Evolutionary conservation across 2,329 filamentous ascomycete species (phyloP), one percentile per base, ranked within the genome.

Genomic region (Claviceps sp.): DNA sequence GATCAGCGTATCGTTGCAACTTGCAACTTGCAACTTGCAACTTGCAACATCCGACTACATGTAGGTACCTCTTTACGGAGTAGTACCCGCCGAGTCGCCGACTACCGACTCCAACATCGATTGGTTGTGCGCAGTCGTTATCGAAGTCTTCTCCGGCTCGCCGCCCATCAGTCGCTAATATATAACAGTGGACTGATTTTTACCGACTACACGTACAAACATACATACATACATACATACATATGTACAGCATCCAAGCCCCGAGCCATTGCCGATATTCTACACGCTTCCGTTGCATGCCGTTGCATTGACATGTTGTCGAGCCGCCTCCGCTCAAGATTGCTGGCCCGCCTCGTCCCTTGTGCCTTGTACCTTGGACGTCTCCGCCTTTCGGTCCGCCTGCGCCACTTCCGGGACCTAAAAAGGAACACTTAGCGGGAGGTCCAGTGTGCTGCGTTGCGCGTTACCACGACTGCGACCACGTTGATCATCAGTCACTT

Each of bases 301-400:
- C 29, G 26, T 36, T 23, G 39, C 39, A 22, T 49, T 20, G 23
- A 34, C 29, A 9, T 34, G 9, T 34, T 34, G 29, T 34, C 29
- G 29, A 34, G 29, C 29, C 29, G 9, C 29, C 9, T 34, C 29
- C 29, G 29, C 29, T 34, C 29, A 11, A 34, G 29, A 34, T 16
- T 9, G 13, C n/a, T 4, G 38, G 4, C 8, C 39, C 7, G 23
- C 17, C 17, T 20, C 46, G 36, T 36, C 37, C 17, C 29, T n/a
- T 16, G 37, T 23, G 9, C 17, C 43, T 45, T 47, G 20, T 53
- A 47, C 50, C 52, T 45, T 47, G 45, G 11, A 36, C 46, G 46
- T 47, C 43, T 53, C 53, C 50, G 49, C 54, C 34, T 38, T 52
- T 52, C 55, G 55, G 55, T 53, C 55, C 55, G 55, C 52, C 50